Percentiles rank a stretch among this genome's conserved stretches.
Conservation (phyloP, 148 eudicot species). For the Rheum nobile region DNA sequence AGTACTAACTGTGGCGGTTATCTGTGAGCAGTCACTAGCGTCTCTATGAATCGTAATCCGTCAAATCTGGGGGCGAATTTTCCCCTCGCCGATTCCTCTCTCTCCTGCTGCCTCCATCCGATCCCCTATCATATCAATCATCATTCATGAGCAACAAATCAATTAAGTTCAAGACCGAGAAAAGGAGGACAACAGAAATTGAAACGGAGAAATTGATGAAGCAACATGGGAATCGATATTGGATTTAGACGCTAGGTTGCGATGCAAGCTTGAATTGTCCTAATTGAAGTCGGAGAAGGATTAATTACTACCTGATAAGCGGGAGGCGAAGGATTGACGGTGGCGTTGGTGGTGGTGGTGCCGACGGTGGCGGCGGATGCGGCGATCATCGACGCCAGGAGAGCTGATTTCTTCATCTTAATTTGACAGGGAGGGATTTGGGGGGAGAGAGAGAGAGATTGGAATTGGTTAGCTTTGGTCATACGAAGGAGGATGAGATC, state of each 20-base stretch:
- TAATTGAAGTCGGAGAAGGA: neutral
- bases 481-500: neutral
- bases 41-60: slow-evolving; percentile 37
- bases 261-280: neutral
- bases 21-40: slow-evolving; percentile 37
- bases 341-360: neutral
- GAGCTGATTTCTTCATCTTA: neutral
- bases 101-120: neutral
- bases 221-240: neutral
- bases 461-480: neutral
- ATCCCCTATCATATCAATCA: neutral
- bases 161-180: neutral
- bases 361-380: neutral
- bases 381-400: neutral
- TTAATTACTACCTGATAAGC: neutral
- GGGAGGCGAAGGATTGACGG: neutral
- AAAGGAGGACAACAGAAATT: neutral
- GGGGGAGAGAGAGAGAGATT: neutral
- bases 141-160: neutral
- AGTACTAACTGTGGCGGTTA: neutral
- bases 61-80: slow-evolving; percentile 39
- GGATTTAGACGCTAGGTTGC: neutral
- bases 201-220: no score
- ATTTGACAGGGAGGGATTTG: neutral
- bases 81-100: slow-evolving; percentile 6